Evolutionary conservation across 768 basidiomycete species (phyloP).

Genomic region (Amanita pallidorosea): DNA sequence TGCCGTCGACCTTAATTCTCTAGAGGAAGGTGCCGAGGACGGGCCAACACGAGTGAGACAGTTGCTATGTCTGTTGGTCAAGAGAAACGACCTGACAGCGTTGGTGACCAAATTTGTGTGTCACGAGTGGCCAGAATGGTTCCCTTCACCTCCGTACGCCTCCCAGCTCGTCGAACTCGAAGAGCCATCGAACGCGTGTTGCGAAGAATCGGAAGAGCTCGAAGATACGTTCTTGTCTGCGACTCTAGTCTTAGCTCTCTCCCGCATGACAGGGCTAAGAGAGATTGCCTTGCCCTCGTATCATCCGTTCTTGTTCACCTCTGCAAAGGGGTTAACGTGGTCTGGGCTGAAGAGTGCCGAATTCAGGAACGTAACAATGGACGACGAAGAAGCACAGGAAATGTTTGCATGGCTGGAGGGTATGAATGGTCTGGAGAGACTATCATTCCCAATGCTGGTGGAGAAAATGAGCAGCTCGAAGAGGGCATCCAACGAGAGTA

Average conservation of each 20-base stretch:
- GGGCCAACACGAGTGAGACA: background rate
- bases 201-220: conserved; percentile 1
- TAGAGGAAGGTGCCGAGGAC: background rate
- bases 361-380: conserved; percentile 22
- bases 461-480: conserved; percentile 11
- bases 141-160: conserved; percentile 11
- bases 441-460: conserved; percentile 29
- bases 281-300: conserved; percentile 31
- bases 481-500: background rate
- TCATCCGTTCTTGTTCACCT: conserved; percentile 27
- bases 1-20: background rate
- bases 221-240: conserved; percentile 23
- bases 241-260: conserved; percentile 31
- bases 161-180: conserved; percentile 1
- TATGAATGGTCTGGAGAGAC: conserved; percentile 26
- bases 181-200: background rate
- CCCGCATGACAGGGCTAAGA: conserved; percentile 34
- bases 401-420: conserved; percentile 33
- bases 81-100: conserved; percentile 23
- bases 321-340: background rate
- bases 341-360: conserved; percentile 22
- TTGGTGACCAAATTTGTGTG: conserved; percentile 29
- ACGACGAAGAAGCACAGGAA: conserved; percentile 19
- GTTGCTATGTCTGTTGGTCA: background rate
- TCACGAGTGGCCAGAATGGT: conserved; percentile 31